Base-by-base conservation (phyloP, 73 alveolate species). In the Paramecium octaurelia region DNA sequence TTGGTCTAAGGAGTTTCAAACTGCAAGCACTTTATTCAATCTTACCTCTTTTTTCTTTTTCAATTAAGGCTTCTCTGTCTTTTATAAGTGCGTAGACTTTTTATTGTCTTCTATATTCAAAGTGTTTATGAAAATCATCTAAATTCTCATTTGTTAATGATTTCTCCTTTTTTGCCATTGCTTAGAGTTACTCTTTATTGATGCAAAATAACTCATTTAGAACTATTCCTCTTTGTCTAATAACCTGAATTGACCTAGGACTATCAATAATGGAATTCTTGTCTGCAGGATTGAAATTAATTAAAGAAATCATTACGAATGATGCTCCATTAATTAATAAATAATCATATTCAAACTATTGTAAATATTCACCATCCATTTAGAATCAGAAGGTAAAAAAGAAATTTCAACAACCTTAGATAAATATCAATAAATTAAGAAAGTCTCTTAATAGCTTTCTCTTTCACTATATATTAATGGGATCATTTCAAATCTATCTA, bases 71-170 rank as follows among this genome's bases (percentile, higher is more conserved):
- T 43, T 80, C 91, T 44, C 91, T 80, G 16, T 80, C 91, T 23
- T 46, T 80, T 5, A 80, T 20, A 44, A 80, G n/a, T 11, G 44
- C 18, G 11, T 80, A 80, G 6, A 44, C 54, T 23, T 80, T 80
- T 36, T 80, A 80, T 80, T 80, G n/a, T 48, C 91, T 80, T 10
- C 73, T 21, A 80, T 80, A 80, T 46, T 80, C 91, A 46, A 38
- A 80, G 46, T 80, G 91, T 64, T 48, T 80, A 80, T 80, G 57
- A 43, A 80, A 80, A 48, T 80, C 91, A 43, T 80, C 91, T 44
- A 80, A 48, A 42, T 42, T 80, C 35, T 80, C 91, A 80, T 48
- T 43, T 80, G 36, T 24, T 35, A 80, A 44, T 11, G 70, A 23
- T 43, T 80, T 80, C 34, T 43, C 91, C 6, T 80, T 80, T 16